Conservation (phyloP, 345 rosid species). For the Acer saccharum region DNA sequence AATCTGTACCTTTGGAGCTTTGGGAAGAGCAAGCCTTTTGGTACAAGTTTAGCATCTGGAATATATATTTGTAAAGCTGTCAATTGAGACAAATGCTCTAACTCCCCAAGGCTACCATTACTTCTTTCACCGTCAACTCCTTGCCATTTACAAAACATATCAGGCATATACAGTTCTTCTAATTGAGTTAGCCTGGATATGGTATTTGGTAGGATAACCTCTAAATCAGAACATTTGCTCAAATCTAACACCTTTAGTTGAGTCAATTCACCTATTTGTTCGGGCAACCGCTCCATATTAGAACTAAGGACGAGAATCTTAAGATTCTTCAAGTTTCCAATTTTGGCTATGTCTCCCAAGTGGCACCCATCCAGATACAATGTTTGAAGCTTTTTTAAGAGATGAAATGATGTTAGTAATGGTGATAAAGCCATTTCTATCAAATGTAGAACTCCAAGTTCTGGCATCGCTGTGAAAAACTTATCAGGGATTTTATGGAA, state of each 20-base stretch:
- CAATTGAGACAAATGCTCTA: slow-evolving; percentile 20
- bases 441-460: too few species aligned
- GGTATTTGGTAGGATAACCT: slow-evolving; percentile 9
- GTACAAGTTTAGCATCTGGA: background rate
- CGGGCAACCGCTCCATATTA: slow-evolving; percentile 11
- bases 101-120: slow-evolving; percentile 6
- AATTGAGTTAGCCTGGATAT: slow-evolving; percentile 13
- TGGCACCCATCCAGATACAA: slow-evolving; percentile 7
- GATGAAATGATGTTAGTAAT: slow-evolving; percentile 11
- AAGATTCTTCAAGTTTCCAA: slow-evolving; percentile 20
- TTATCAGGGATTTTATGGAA: too few species aligned
- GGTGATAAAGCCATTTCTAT: background rate
- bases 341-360: background rate
- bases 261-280: slow-evolving; percentile 16
- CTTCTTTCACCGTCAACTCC: background rate
- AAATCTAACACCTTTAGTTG: slow-evolving; percentile 19
- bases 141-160: slow-evolving; percentile 22
- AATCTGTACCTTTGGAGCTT: background rate
- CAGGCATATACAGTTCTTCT: slow-evolving; percentile 29
- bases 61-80: background rate
- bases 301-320: slow-evolving; percentile 14
- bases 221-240: background rate
- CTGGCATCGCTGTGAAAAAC: too few species aligned
- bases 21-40: background rate
- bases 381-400: slow-evolving; percentile 14